Evolutionary conservation across 2,329 filamentous ascomycete genomes (phyloP).

Genomic region (Sporothrix dimorphospora): DNA sequence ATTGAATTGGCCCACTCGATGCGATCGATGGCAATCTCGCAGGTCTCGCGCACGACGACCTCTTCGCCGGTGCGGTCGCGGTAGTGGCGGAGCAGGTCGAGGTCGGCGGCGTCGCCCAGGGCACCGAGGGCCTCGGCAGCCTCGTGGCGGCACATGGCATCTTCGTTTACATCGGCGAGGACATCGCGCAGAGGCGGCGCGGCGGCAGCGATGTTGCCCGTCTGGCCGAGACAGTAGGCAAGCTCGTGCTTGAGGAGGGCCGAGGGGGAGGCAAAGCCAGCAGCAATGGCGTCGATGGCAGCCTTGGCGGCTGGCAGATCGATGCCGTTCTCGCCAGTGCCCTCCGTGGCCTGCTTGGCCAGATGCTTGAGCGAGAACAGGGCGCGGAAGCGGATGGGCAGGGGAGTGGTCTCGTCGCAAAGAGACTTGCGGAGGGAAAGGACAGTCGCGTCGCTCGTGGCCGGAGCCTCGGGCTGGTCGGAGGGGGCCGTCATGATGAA

Average conservation of each 20-base stretch:
- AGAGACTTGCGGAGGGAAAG: slow-evolving; percentile 72
- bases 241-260: slow-evolving; percentile 94
- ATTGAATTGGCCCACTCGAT: slow-evolving; percentile 91
- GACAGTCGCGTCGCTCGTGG: slow-evolving; percentile 51
- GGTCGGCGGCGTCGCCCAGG: slow-evolving; percentile 72
- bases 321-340: slow-evolving; percentile 45
- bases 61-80: slow-evolving; percentile 76
- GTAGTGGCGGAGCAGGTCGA: slow-evolving; percentile 73
- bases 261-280: slow-evolving; percentile 80
- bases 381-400: slow-evolving; percentile 89
- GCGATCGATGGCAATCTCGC: slow-evolving; percentile 91
- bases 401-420: slow-evolving; percentile 76
- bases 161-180: slow-evolving; percentile 77
- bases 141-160: slow-evolving; percentile 95
- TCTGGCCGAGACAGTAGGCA: slow-evolving; percentile 95
- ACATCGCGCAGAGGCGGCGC: slow-evolving; percentile 69
- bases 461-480: slow-evolving; percentile 31
- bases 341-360: slow-evolving; percentile 59
- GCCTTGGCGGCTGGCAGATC: slow-evolving; percentile 50
- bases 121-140: slow-evolving; percentile 94
- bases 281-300: slow-evolving; percentile 80
- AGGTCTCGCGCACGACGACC: slow-evolving; percentile 88
- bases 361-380: slow-evolving; percentile 97
- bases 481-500: slow-evolving; percentile 37
- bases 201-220: slow-evolving; percentile 74